Percentiles rank a stretch among this genome's conserved stretches.
phyloP scores from a whole-genome alignment of 1,284 basidiomycete genomes.

The Ceratobasidium sp. region DNA sequence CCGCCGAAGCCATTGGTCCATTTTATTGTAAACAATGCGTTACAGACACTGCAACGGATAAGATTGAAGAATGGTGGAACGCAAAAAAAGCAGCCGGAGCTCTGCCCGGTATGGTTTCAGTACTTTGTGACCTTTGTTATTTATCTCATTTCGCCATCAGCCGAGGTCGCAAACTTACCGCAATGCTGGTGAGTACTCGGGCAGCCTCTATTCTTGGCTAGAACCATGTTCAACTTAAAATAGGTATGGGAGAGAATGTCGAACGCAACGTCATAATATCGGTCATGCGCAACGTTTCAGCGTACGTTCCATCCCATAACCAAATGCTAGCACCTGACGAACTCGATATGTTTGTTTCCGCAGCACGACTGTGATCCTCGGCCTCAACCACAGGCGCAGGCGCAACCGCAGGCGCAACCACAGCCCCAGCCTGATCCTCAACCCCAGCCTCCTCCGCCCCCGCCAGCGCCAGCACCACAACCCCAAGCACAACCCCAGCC shows the following conservation, averaged over 20 bases:
- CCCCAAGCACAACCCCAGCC: too few species aligned
- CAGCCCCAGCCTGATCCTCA: constrained; percentile 5
- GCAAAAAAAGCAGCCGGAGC: constrained; percentile 37
- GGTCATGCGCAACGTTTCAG: constrained; percentile 47
- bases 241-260: constrained; percentile 49
- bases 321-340: background rate
- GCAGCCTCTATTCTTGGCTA: background rate
- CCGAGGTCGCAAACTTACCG: constrained; percentile 30
- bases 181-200: constrained; percentile 48
- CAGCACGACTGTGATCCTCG: constrained; percentile 37
- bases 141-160: constrained; percentile 2
- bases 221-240: background rate
- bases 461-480: background rate
- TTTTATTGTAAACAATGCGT: constrained; percentile 31
- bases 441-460: background rate
- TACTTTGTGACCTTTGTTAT: background rate
- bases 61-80: constrained; percentile 45
- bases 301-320: constrained; percentile 16
- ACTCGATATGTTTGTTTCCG: background rate
- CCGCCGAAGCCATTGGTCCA: background rate
- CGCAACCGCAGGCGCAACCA: background rate
- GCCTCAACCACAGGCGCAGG: constrained; percentile 12
- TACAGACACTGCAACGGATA: background rate
- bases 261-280: constrained; percentile 48
- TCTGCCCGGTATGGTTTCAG: constrained; percentile 35